phyloP scores from a whole-genome alignment of 352 stramenopile genomes.

The Pythium guiyangense region DNA sequence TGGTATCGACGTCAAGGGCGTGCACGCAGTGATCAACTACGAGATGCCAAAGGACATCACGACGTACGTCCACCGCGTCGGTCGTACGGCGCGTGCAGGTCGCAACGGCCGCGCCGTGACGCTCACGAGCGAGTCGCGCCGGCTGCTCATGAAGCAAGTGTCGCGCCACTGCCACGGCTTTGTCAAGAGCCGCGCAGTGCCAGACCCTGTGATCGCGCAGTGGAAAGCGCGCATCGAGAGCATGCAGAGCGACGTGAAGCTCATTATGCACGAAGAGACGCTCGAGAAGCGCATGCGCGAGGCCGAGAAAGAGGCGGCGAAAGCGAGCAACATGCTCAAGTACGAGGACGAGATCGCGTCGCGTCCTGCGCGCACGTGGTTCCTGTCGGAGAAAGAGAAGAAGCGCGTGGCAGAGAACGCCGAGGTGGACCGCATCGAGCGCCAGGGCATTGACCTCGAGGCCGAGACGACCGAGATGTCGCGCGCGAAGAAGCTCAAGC shows the following conservation, averaged over 20 bases:
- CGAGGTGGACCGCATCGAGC: conserved; percentile 53
- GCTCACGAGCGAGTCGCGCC: conserved; percentile 86
- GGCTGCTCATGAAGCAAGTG: conserved; percentile 94
- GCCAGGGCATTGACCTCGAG: conserved; percentile 24
- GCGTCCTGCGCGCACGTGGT: conserved; percentile 89
- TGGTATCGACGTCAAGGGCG: conserved; percentile 96
- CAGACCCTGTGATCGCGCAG: conserved; percentile 82
- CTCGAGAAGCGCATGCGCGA: conserved; percentile 89
- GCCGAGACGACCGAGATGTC: conserved; percentile 32
- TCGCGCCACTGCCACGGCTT: conserved; percentile 85
- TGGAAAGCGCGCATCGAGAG: conserved; percentile 83
- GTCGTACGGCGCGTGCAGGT: conserved; percentile 96
- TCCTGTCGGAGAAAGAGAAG: conserved; percentile 89
- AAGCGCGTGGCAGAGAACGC: conserved; percentile 69
- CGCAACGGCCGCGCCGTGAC: conserved; percentile 89
- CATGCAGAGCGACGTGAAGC: conserved; percentile 76
- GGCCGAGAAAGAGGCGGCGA: conserved; percentile 86
- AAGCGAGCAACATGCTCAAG: conserved; percentile 87
- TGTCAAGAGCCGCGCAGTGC: conserved; percentile 90
- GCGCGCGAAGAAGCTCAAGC: conserved; percentile 73
- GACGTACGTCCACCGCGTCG: conserved; percentile 99
- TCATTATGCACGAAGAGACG: conserved; percentile 84
- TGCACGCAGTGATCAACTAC: conserved; percentile 99
- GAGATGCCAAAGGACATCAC: conserved; percentile 98
- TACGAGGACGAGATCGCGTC: conserved; percentile 89